These are phyloP conservation scores for Brassica hybrid DNA, from an alignment of 441 rosid genomes.

Conservation along the genomic window DNA sequence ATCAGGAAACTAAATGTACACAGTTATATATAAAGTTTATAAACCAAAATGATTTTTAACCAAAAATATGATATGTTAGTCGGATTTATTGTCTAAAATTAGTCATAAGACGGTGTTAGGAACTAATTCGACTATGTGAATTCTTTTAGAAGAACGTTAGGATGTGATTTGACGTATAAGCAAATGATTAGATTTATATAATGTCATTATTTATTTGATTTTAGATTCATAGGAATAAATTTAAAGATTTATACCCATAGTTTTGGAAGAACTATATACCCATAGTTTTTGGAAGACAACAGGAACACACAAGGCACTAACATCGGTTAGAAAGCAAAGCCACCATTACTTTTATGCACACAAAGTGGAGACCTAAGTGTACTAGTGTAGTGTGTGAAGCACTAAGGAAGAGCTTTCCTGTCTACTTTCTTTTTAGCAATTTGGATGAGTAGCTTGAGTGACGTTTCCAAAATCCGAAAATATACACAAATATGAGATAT, in stretches of 20 bases:
- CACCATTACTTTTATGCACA: background rate
- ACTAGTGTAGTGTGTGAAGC: conserved; percentile 29
- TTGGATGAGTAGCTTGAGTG: conserved; percentile 29
- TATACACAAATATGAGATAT: conserved; percentile 23
- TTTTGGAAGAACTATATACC: background rate
- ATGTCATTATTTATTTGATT: background rate
- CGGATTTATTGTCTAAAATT: background rate
- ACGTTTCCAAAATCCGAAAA: conserved; percentile 38
- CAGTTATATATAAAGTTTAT: background rate
- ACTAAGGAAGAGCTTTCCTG: conserved; percentile 28
- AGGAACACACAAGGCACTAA: background rate
- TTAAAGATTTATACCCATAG: no score
- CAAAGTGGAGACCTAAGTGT: background rate
- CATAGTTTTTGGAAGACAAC: background rate
- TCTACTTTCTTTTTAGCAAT: conserved; percentile 17
- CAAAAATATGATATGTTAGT: background rate
- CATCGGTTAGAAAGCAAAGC: background rate
- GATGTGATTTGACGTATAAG: background rate
- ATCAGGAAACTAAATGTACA: background rate
- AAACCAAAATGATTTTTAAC: background rate
- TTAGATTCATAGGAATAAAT: background rate
- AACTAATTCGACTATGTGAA: background rate
- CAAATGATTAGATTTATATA: no score
- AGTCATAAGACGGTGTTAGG: background rate
- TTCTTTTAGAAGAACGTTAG: background rate